These are phyloP conservation scores for Alloteropsis angusta DNA, from an alignment of 202 grass and related monocot genomes.

Conservation along the genomic window DNA sequence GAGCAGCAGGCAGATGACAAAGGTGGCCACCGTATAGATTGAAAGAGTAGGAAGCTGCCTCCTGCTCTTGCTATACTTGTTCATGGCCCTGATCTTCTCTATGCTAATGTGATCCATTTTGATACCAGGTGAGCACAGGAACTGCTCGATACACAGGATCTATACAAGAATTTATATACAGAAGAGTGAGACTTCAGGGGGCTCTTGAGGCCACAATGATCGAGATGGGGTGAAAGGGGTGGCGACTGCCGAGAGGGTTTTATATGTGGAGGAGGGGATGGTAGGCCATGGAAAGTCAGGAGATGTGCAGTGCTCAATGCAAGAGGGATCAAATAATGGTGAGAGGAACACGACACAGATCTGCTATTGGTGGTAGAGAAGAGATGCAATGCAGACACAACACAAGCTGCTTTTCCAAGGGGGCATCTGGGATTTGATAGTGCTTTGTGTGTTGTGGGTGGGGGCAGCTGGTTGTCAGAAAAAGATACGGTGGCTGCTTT, in stretches of 20 bases:
- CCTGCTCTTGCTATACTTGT: constrained; percentile 54
- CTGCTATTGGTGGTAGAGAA: constrained; percentile 24
- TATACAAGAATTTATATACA: constrained; percentile 22
- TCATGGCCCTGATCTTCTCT: constrained; percentile 61
- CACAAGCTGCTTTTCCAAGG: constrained; percentile 36
- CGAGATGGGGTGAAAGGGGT: constrained; percentile 9
- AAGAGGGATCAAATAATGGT: neutral
- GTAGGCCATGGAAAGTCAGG: constrained; percentile 23
- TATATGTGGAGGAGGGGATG: constrained; percentile 23
- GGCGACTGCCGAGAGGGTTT: constrained; percentile 20
- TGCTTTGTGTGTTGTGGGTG: constrained; percentile 31
- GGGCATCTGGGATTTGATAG: constrained; percentile 33
- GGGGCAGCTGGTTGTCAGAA: constrained; percentile 46
- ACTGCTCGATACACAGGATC: constrained; percentile 2
- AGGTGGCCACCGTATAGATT: constrained; percentile 25
- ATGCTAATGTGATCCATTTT: constrained; percentile 52
- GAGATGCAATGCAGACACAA: constrained; percentile 40
- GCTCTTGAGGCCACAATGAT: constrained; percentile 20
- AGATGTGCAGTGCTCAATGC: neutral
- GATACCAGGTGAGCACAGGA: constrained; percentile 19
- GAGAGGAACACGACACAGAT: constrained; percentile 12
- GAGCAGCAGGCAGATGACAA: constrained; percentile 47
- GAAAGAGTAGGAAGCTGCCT: constrained; percentile 36
- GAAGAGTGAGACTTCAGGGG: constrained; percentile 17
- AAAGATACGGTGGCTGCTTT: constrained; percentile 36